These are phyloP conservation scores for Boletus pseudopeckii DNA, from an alignment of 768 basidiomycete species.

Conservation along the genomic window DNA sequence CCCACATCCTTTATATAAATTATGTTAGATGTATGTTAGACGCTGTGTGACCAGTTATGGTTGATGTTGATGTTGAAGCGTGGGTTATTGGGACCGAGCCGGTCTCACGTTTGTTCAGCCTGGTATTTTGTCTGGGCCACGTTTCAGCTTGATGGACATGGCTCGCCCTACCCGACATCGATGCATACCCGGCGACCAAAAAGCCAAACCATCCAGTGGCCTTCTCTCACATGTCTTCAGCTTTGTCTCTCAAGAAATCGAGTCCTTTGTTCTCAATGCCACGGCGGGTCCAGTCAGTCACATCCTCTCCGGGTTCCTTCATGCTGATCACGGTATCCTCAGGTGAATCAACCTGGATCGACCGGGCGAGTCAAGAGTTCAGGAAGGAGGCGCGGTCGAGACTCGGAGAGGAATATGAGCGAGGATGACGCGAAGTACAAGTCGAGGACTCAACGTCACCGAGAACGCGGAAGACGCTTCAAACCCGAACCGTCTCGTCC, in stretches of 20 bases:
- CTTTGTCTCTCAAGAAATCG: conserved; percentile 69
- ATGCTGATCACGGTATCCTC: conserved; percentile 4
- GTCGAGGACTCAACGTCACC: conserved; percentile 6
- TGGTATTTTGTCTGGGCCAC: background rate
- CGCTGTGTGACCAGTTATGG: background rate
- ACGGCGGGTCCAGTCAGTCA: conserved; percentile 36
- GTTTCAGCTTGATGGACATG: conserved; percentile 6
- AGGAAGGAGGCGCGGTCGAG: conserved; percentile 6
- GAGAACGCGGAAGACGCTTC: conserved; percentile 6
- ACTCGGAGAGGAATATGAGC: conserved; percentile 7
- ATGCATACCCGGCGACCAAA: background rate
- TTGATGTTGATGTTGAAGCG: conserved; percentile 3
- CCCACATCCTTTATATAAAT: conserved; percentile 4
- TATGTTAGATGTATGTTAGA: conserved; percentile 10
- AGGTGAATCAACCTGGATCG: conserved; percentile 19
- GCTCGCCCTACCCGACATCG: conserved; percentile 6
- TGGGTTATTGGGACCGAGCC: conserved; percentile 8
- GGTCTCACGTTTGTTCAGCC: conserved; percentile 19
- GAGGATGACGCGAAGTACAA: conserved; percentile 13
- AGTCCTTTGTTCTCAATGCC: conserved; percentile 67
- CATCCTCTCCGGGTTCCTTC: background rate
- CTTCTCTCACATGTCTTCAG: conserved; percentile 61
- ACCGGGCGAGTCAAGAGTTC: conserved; percentile 7
- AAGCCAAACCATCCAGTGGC: conserved; percentile 28
- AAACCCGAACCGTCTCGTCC: conserved; percentile 7